Base-by-base conservation (phyloP, 768 basidiomycete species). In the Mycena filopes region DNA sequence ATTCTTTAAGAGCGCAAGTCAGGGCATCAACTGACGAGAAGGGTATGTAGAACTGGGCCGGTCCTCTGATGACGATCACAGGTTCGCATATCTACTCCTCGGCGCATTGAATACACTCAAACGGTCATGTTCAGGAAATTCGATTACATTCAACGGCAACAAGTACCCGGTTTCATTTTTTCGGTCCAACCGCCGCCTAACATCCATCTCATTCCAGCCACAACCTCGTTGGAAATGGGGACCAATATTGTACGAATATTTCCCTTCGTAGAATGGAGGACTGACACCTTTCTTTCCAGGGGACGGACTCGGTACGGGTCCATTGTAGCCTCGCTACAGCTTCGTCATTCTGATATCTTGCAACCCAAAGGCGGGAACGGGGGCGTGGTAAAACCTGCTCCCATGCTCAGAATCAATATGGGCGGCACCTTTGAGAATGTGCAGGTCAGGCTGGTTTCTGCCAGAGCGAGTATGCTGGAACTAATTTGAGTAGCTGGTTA, bases 351-450 rank as follows among this genome's bases (percentile, higher is more conserved):
- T n/a, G n/a, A n/a, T n/a, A n/a, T n/a, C n/a, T n/a, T n/a, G n/a
- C n/a, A n/a, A n/a, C n/a, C n/a, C n/a, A n/a, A n/a, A n/a, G n/a
- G n/a, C n/a, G n/a, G n/a, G 18, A 61, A 60, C 42, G 70, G 68
- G 6, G 70, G 70, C 2, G 68, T 60, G 2, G 23, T 49, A 2
- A 65, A 65, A n/a, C 63, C 56, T 1, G 70, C 60, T n/a, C 70
- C 70, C 0, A 71, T 71, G 70, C 47, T 71, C 9, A 31, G 58
- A 7, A 62, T 71, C 57, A 67, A 70, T 40, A 69, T 69, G 66
- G 65, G 70, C 10, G 70, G 70, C 16, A 59, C 57, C 0, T 70
- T 71, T 36, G 48, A 54, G 20, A 70, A 70, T 29, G 12, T 71
- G 10, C 55, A 66, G 56, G 54, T 63, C 12, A 46, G 33, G 11